A percentile compares a stretch with the other conserved stretches of the same genome.
Evolutionary conservation across 495 filamentous ascomycete species (phyloP).

Genomic region (Hypoxylon subgilvum): DNA sequence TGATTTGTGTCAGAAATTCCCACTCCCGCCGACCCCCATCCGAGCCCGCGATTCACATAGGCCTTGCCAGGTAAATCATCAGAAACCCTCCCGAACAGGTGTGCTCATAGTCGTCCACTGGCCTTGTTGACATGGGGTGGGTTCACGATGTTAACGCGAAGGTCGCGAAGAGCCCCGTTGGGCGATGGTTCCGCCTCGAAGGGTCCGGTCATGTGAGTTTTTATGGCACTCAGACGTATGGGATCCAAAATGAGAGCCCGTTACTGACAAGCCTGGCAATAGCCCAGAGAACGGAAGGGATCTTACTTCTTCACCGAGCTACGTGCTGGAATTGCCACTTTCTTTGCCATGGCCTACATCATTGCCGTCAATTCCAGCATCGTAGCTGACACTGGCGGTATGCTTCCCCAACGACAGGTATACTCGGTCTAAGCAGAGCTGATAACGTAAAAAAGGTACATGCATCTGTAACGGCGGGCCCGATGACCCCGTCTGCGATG

Average conservation of each 20-base stretch:
- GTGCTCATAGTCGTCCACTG: background rate
- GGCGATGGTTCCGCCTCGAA: slow-evolving; percentile 75
- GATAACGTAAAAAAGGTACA: slow-evolving; percentile 55
- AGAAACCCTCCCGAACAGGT: background rate
- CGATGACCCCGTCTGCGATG: slow-evolving; percentile 59
- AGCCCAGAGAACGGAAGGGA: slow-evolving; percentile 72
- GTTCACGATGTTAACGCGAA: slow-evolving; percentile 59
- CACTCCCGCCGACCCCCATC: too few species aligned
- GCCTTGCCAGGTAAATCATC: background rate
- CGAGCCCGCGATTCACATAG: background rate
- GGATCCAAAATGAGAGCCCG: background rate
- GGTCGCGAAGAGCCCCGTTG: slow-evolving; percentile 65
- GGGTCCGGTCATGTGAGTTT: slow-evolving; percentile 72
- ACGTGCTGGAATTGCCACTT: slow-evolving; percentile 77
- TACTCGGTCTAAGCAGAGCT: too few species aligned
- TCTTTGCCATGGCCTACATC: slow-evolving; percentile 87
- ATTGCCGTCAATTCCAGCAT: slow-evolving; percentile 74
- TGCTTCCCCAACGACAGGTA: too few species aligned
- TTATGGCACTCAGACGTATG: background rate
- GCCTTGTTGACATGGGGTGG: slow-evolving; percentile 49
- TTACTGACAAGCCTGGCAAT: slow-evolving; percentile 10
- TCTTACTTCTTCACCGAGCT: slow-evolving; percentile 81
- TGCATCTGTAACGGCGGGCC: slow-evolving; percentile 67
- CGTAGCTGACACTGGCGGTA: slow-evolving; percentile 58
- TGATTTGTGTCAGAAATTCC: background rate